phyloP scores from a whole-genome alignment of 139 green algal species.

The Marvania coccoides region DNA sequence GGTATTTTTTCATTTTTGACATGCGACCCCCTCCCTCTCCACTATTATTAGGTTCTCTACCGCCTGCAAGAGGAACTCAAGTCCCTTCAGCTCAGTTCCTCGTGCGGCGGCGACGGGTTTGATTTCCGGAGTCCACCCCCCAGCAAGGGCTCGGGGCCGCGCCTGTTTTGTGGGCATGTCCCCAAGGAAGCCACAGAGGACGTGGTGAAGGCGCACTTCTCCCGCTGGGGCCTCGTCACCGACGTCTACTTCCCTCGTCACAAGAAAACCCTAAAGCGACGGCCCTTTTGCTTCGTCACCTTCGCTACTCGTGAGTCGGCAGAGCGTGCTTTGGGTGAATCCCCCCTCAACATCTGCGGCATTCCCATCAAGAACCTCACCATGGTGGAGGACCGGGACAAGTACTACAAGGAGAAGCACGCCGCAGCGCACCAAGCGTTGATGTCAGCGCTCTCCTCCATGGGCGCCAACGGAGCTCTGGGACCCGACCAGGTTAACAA shows the following conservation, averaged over 20 bases:
- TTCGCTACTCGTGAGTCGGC: slow-evolving; percentile 20
- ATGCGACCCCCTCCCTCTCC: no score
- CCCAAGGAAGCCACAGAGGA: slow-evolving; percentile 41
- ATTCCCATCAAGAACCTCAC: slow-evolving; percentile 34
- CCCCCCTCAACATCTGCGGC: slow-evolving; percentile 25
- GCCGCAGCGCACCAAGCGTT: slow-evolving; percentile 14
- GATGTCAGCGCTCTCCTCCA: not conserved
- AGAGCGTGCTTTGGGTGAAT: slow-evolving; percentile 11
- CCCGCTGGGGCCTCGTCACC: slow-evolving; percentile 22
- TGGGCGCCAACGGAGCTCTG: not conserved
- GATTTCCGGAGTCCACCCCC: not conserved
- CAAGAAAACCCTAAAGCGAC: slow-evolving; percentile 32
- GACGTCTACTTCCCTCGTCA: slow-evolving; percentile 40
- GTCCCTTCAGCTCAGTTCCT: not conserved
- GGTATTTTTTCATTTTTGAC: no score
- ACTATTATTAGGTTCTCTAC: not conserved
- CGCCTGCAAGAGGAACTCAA: not conserved
- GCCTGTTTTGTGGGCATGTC: slow-evolving; percentile 33
- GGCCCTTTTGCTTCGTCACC: slow-evolving; percentile 37
- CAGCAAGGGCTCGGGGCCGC: slow-evolving; percentile 24
- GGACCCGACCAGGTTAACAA: slow-evolving; percentile 20
- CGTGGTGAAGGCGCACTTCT: slow-evolving; percentile 29
- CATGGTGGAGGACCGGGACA: slow-evolving; percentile 32
- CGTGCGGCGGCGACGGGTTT: not conserved
- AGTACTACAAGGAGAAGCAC: slow-evolving; percentile 35